Conservation (phyloP, 2,329 filamentous ascomycete genomes). For the Elsinoe batatas region DNA sequence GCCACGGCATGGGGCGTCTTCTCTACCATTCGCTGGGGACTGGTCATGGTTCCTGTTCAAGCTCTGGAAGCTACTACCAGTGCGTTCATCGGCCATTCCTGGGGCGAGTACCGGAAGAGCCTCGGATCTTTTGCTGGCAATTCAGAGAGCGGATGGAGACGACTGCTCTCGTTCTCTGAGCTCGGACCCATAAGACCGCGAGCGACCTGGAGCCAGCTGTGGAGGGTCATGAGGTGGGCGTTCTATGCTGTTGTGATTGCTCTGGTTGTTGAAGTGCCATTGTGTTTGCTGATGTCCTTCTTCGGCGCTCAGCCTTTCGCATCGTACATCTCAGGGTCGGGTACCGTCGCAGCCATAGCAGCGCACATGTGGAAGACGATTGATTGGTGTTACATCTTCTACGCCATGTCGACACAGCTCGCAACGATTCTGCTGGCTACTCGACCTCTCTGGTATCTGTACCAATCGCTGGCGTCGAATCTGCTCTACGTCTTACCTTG, state of each 20-base stretch:
- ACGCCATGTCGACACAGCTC: conserved; percentile 55
- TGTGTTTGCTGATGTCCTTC: conserved; percentile 53
- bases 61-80: conserved; percentile 56
- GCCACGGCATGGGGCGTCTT: conserved; percentile 66
- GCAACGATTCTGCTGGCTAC: conserved; percentile 56
- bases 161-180: background rate
- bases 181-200: background rate
- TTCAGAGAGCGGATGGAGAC: background rate
- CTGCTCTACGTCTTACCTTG: conserved; percentile 60
- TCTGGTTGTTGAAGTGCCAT: conserved; percentile 48
- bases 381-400: conserved; percentile 58
- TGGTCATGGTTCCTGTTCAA: conserved; percentile 64
- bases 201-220: background rate
- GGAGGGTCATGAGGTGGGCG: conserved; percentile 42
- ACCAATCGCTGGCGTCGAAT: conserved; percentile 57
- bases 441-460: conserved; percentile 56
- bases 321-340: conserved; percentile 48
- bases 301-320: conserved; percentile 53
- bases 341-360: conserved; percentile 50
- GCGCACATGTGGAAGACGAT: conserved; percentile 54
- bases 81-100: conserved; percentile 56
- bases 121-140: conserved; percentile 18
- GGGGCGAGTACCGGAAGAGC: conserved; percentile 44
- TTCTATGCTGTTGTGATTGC: conserved; percentile 45
- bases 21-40: conserved; percentile 62